These are phyloP conservation scores for Annulohypoxylon moriforme DNA, from an alignment of 495 filamentous ascomycete genomes.

Conservation along the genomic window DNA sequence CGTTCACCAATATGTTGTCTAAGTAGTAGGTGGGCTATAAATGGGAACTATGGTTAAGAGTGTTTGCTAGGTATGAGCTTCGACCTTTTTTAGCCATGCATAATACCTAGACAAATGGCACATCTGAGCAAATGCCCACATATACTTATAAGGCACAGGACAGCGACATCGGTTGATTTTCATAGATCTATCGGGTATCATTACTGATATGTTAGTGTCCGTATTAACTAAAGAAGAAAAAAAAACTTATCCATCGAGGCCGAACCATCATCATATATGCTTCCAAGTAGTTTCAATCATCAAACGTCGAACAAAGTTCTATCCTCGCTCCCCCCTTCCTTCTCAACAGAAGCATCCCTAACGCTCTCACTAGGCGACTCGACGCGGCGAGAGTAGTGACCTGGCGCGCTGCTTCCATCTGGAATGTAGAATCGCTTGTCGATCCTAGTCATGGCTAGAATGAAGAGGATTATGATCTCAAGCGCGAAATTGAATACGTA, in stretches of 20 bases:
- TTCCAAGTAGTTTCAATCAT: no score
- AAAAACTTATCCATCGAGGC: no score
- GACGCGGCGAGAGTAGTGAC: slow-evolving; percentile 50
- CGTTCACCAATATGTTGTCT: slow-evolving; percentile 7
- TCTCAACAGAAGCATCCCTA: slow-evolving; percentile 11
- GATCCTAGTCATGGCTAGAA: slow-evolving; percentile 72
- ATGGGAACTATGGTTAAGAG: neutral
- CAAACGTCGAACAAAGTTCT: slow-evolving; percentile 16
- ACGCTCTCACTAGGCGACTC: slow-evolving; percentile 16
- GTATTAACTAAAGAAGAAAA: no score
- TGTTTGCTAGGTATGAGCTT: no score
- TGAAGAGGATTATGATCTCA: slow-evolving; percentile 73
- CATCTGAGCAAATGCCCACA: no score
- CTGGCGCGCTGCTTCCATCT: slow-evolving; percentile 55
- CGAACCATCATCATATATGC: no score
- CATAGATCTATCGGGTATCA: no score
- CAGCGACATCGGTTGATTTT: no score
- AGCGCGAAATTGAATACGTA: slow-evolving; percentile 81
- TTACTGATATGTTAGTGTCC: no score
- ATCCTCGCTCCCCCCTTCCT: slow-evolving; percentile 13
- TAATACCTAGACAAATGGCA: no score
- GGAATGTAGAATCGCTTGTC: slow-evolving; percentile 81
- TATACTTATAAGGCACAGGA: no score
- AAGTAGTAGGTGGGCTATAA: slow-evolving; percentile 19
- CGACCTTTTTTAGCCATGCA: no score